Evolutionary conservation across 2,329 filamentous ascomycete genomes (phyloP).

Genomic region (Nigrograna mackinnonii): DNA sequence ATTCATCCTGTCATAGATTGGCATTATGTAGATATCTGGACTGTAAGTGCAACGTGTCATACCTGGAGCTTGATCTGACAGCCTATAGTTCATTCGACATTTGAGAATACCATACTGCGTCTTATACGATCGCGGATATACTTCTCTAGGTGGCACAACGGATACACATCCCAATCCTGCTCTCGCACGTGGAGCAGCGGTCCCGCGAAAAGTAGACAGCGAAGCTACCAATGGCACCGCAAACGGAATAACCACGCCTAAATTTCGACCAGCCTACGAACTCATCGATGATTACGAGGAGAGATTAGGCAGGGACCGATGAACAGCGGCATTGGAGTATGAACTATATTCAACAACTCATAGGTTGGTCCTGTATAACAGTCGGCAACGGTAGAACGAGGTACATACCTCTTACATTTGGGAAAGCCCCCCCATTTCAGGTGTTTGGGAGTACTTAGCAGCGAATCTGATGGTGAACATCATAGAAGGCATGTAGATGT

Average conservation of each 20-base stretch:
- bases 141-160: slow-evolving; percentile 84
- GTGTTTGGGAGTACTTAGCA: background rate
- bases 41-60: slow-evolving; percentile 58
- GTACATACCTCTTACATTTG: too few relatives aligned
- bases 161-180: slow-evolving; percentile 91
- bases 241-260: slow-evolving; percentile 15
- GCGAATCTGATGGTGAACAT: background rate
- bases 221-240: slow-evolving; percentile 12
- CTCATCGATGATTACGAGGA: slow-evolving; percentile 45
- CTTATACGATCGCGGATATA: slow-evolving; percentile 88
- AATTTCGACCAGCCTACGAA: slow-evolving; percentile 44
- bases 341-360: too few relatives aligned
- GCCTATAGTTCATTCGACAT: slow-evolving; percentile 72
- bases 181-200: slow-evolving; percentile 28
- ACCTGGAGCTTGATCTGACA: background rate
- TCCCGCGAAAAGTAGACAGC: too few relatives aligned
- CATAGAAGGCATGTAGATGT: background rate
- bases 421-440: background rate
- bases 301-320: slow-evolving; percentile 41
- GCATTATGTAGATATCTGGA: slow-evolving; percentile 96
- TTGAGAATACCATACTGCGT: slow-evolving; percentile 81
- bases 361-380: too few relatives aligned
- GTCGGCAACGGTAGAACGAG: too few relatives aligned
- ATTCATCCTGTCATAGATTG: slow-evolving; percentile 96
- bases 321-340: slow-evolving; percentile 6